Base-by-base conservation (phyloP, 805 yeast species). In the Saturnispora saitoi region DNA sequence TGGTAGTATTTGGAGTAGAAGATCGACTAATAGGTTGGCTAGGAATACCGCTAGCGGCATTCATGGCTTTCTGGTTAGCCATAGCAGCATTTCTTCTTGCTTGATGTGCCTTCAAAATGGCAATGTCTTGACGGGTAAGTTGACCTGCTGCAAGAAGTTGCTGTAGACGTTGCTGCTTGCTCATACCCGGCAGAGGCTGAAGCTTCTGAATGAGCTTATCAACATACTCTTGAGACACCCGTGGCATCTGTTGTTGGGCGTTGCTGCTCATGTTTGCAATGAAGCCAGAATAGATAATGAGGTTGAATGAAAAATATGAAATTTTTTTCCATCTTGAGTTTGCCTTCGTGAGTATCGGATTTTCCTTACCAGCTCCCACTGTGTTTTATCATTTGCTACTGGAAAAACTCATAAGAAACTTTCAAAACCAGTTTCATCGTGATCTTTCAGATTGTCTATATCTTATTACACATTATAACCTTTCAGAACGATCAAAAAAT, bases 181-280 rank as follows among this genome's bases (percentile, higher is more conserved):
- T 58, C 60, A 63, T 57, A 6, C 67, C 67, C 3, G 65, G 64
- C 9, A 62, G 60, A 22, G 67, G 66, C 50, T 63, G 66, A 31
- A 63, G 62, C 32, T 63, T 58, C 48, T 54, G 56, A 40, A 63
- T 45, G 36, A 63, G 55, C 36, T 57, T 51, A 54, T 60, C 57
- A 56, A 63, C 59, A 44, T 63, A 62, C n/a, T 48, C 52, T 28
- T 52, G 53, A 29, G 51, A 48, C 47, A 51, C 51, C 6, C 53
- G 52, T 14, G 42, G 45, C 10, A 56, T 54, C 48, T 56, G 60
- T 26, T 54, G 50, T 32, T 41, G 50, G 43, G 48, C 52, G 42
- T 34, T 37, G 43, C 40, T 40, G 41, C 20, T 46, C 28, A 24
- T 31, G 42, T 40, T 41, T 22, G 29, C 14, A 15, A 14, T 37